Conservation (phyloP, 1,139 yeast species). For the Debaryomyces nepalensis region DNA sequence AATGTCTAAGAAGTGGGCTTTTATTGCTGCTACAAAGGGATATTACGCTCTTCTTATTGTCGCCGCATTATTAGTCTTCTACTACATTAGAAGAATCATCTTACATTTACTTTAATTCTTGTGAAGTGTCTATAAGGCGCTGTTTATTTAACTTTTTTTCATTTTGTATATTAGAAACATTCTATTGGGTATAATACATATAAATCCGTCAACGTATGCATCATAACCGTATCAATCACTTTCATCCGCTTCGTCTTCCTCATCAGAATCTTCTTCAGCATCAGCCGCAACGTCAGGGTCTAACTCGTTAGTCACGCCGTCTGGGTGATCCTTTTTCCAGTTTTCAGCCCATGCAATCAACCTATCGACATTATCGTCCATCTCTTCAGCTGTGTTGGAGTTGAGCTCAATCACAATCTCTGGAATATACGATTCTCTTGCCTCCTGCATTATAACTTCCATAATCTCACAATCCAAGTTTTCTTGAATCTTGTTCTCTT, state of each 20-base stretch:
- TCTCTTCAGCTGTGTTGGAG: constrained; percentile 73
- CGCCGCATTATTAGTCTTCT: constrained; percentile 28
- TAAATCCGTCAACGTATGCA: not conserved
- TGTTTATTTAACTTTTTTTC: constrained; percentile 1
- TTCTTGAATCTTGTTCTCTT: constrained; percentile 81
- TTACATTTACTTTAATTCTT: constrained; percentile 18
- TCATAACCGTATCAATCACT: not conserved
- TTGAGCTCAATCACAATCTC: constrained; percentile 80
- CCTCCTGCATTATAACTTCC: constrained; percentile 90
- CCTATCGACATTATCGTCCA: constrained; percentile 80
- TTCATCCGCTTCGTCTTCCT: constrained; percentile 8
- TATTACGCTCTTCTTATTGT: constrained; percentile 41
- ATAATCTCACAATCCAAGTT: constrained; percentile 96
- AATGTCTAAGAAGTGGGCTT: constrained; percentile 60
- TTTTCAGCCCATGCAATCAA: constrained; percentile 71
- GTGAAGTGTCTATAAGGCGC: not conserved
- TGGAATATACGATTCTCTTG: constrained; percentile 76
- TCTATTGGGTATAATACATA: not conserved
- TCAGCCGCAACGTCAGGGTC: constrained; percentile 27
- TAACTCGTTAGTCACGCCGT: constrained; percentile 45
- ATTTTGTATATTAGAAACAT: constrained; percentile 12
- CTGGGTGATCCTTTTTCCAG: constrained; percentile 62
- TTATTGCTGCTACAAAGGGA: constrained; percentile 56
- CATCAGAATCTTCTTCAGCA: constrained; percentile 19
- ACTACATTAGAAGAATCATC: constrained; percentile 30